phyloP scores from a whole-genome alignment of 345 rosid genomes.

The Corymbia maculata region DNA sequence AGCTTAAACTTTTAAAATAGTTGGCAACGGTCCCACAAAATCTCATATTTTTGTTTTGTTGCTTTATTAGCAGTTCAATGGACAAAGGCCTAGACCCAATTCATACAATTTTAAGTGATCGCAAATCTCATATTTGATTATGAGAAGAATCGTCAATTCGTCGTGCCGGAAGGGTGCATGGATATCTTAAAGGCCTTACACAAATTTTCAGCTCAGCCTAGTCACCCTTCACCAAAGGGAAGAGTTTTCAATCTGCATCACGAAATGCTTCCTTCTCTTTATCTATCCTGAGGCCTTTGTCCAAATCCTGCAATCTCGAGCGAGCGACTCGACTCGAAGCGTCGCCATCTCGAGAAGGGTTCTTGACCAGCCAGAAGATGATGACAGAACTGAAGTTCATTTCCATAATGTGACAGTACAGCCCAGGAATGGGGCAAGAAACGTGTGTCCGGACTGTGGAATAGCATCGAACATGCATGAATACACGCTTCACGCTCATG shows the following conservation, averaged over 20 bases:
- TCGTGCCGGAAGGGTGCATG: background rate
- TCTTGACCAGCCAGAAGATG: background rate
- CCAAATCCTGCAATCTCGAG: background rate
- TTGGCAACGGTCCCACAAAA: too few relatives aligned
- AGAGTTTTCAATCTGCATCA: background rate
- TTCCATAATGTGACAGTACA: background rate
- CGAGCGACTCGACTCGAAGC: background rate
- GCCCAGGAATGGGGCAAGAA: conserved; percentile 11
- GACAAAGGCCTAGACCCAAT: too few relatives aligned
- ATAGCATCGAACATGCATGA: conserved; percentile 46
- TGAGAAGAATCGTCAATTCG: background rate
- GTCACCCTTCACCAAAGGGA: background rate
- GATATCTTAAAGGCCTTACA: background rate
- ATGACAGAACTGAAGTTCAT: background rate
- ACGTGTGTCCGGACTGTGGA: conserved; percentile 2
- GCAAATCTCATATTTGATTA: background rate
- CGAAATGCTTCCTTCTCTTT: background rate
- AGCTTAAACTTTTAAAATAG: too few relatives aligned
- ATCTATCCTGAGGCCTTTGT: background rate
- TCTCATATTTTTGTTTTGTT: too few relatives aligned
- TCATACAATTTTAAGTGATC: background rate
- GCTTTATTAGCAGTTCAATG: too few relatives aligned
- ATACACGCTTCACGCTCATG: conserved; percentile 28
- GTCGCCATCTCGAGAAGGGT: background rate
- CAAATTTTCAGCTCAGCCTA: background rate